phyloP scores from a whole-genome alignment of 192 early-diverging fungal genomes.

The Diversispora eburnea region DNA sequence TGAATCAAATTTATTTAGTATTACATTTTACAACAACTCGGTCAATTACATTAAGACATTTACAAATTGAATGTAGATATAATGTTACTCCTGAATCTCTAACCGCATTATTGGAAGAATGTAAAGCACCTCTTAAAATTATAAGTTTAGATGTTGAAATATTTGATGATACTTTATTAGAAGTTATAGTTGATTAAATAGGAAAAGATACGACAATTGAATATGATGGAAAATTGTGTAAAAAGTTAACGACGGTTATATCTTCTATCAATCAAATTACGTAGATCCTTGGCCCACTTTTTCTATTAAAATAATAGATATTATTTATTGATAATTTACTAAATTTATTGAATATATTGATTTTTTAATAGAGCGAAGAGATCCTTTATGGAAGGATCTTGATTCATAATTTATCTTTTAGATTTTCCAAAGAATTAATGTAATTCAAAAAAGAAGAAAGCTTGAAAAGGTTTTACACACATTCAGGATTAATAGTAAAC shows the following conservation, averaged over 20 bases:
- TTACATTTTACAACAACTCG: not conserved
- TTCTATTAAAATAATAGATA: not conserved
- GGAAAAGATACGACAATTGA: slow-evolving; percentile 6
- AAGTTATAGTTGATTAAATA: slow-evolving; percentile 15
- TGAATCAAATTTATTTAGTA: not conserved
- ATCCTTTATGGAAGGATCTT: slow-evolving; percentile 7
- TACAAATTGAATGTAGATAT: slow-evolving; percentile 14
- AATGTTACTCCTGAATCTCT: slow-evolving; percentile 11
- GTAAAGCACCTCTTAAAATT: not conserved
- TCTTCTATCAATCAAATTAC: slow-evolving; percentile 16
- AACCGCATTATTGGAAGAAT: not conserved
- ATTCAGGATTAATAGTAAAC: no score
- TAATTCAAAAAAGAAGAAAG: no score
- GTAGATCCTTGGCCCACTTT: slow-evolving; percentile 3
- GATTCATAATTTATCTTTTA: not conserved
- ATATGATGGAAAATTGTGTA: slow-evolving; percentile 12
- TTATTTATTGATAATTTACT: not conserved
- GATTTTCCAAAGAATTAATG: no score
- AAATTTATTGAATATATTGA: not conserved
- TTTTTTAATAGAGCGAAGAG: slow-evolving; percentile 9
- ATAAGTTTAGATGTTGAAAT: slow-evolving; percentile 19
- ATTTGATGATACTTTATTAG: slow-evolving; percentile 19
- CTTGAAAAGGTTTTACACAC: no score
- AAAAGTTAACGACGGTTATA: not conserved
- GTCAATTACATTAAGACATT: not conserved